phyloP scores from a whole-genome alignment of 2,329 filamentous ascomycete genomes.

The Epichloe gansuensis region DNA sequence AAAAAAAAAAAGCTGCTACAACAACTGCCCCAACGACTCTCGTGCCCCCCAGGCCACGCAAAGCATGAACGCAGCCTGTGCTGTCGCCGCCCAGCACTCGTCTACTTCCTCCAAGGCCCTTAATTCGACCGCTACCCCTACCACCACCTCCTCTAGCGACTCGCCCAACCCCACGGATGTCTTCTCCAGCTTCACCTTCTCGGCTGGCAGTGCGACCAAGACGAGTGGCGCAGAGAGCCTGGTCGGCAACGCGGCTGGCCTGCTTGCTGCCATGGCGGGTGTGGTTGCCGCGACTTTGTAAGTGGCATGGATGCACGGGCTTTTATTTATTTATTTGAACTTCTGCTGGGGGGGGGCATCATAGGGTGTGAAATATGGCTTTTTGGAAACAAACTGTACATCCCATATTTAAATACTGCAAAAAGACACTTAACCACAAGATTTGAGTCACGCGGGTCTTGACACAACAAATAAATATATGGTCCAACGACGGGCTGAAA shows the following conservation, averaged over 20 bases:
- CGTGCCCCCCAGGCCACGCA: slow-evolving; percentile 21
- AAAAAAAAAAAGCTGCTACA: slow-evolving; percentile 31
- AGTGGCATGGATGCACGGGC: not conserved
- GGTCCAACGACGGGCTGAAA: too few species aligned
- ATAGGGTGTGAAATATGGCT: not conserved
- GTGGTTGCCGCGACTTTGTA: slow-evolving; percentile 26
- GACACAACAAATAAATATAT: too few species aligned
- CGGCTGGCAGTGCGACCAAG: slow-evolving; percentile 10
- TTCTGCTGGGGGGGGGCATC: not conserved
- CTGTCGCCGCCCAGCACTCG: slow-evolving; percentile 30
- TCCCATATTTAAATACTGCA: not conserved
- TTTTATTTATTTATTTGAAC: not conserved
- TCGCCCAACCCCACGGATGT: slow-evolving; percentile 10
- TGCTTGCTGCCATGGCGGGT: slow-evolving; percentile 25
- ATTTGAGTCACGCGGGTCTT: too few species aligned
- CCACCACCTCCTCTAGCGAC: slow-evolving; percentile 9
- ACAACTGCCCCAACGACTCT: slow-evolving; percentile 41
- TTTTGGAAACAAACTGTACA: not conserved
- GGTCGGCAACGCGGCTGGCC: slow-evolving; percentile 19
- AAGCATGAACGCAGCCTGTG: slow-evolving; percentile 32
- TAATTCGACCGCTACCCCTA: slow-evolving; percentile 9
- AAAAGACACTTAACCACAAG: not conserved
- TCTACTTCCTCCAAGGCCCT: slow-evolving; percentile 18
- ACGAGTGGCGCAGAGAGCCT: slow-evolving; percentile 14
- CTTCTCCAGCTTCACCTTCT: slow-evolving; percentile 10